Evolutionary conservation across 2,329 filamentous ascomycete genomes (phyloP).

Genomic region (Dactylellina cionopaga): DNA sequence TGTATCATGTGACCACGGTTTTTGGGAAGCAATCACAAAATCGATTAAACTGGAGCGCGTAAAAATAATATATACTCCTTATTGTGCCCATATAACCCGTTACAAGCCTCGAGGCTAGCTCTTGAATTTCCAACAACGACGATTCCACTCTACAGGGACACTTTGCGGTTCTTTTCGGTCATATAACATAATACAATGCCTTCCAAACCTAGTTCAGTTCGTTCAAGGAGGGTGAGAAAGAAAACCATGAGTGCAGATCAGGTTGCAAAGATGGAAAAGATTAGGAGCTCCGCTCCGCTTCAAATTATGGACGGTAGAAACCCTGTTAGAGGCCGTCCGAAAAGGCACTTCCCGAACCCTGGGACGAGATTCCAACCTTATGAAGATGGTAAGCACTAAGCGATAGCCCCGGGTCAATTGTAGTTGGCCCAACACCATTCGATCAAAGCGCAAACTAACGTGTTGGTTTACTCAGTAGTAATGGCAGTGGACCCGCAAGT

Average conservation of each 20-base stretch:
- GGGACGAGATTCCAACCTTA: conserved; percentile 30
- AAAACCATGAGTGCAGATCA: conserved; percentile 11
- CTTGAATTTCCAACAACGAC: neutral
- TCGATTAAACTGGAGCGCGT: conserved; percentile 1
- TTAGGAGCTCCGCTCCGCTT: conserved; percentile 9
- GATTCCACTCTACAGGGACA: neutral
- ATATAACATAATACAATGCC: conserved; percentile 34
- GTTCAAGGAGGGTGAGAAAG: neutral
- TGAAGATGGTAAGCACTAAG: conserved; percentile 38
- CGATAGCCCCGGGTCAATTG: neutral
- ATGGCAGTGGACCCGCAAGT: conserved; percentile 33
- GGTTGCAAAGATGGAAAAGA: conserved; percentile 14
- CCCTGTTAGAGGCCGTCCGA: conserved; percentile 24
- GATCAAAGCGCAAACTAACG: conserved; percentile 5
- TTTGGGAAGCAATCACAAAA: conserved; percentile 13
- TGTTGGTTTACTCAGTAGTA: conserved; percentile 6
- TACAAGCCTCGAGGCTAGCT: neutral
- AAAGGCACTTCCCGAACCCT: conserved; percentile 20
- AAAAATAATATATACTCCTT: conserved; percentile 29
- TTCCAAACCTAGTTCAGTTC: neutral
- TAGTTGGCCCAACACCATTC: conserved; percentile 4
- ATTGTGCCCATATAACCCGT: conserved; percentile 22
- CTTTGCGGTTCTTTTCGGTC: conserved; percentile 16
- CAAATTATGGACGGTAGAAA: conserved; percentile 38
- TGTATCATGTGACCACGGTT: conserved; percentile 19